Evolutionary conservation across 2,329 filamentous ascomycete species (phyloP).

Genomic region (Fusarium phyllophilum): DNA sequence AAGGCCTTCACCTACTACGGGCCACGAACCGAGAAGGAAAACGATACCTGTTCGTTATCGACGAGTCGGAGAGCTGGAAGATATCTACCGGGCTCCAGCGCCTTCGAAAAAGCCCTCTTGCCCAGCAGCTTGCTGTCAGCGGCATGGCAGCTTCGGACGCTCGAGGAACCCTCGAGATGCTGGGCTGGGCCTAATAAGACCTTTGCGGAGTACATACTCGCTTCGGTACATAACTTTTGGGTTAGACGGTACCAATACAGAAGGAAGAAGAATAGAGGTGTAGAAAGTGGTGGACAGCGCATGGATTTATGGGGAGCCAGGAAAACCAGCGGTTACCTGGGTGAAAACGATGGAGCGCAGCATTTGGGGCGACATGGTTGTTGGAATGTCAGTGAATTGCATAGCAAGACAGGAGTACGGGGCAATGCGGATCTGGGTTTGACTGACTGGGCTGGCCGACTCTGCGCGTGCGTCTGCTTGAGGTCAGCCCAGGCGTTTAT

Average conservation of each 20-base stretch:
- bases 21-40: conserved; percentile 74
- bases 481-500: conserved; percentile 30
- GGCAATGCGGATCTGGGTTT: conserved; percentile 36
- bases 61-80: conserved; percentile 76
- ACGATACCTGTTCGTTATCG: conserved; percentile 71
- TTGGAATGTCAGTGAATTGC: conserved; percentile 48
- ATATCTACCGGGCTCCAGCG: conserved; percentile 69
- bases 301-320: conserved; percentile 34
- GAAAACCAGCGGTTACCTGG: conserved; percentile 25
- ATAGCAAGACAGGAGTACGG: conserved; percentile 46
- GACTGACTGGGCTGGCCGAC: conserved; percentile 28
- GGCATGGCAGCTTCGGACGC: conserved; percentile 66
- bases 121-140: conserved; percentile 67
- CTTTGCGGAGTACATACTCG: conserved; percentile 28
- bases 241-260: conserved; percentile 34
- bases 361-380: conserved; percentile 44
- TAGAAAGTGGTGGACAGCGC: conserved; percentile 8
- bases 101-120: conserved; percentile 68
- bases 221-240: conserved; percentile 42
- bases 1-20: conserved; percentile 69
- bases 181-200: conserved; percentile 60
- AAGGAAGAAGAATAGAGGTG: conserved; percentile 20
- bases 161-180: conserved; percentile 64
- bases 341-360: conserved; percentile 37
- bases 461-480: conserved; percentile 11